Percentiles rank a stretch among this genome's conserved stretches.
Conservation (phyloP, 257 asterid species). For the Cinchona pubescens region DNA sequence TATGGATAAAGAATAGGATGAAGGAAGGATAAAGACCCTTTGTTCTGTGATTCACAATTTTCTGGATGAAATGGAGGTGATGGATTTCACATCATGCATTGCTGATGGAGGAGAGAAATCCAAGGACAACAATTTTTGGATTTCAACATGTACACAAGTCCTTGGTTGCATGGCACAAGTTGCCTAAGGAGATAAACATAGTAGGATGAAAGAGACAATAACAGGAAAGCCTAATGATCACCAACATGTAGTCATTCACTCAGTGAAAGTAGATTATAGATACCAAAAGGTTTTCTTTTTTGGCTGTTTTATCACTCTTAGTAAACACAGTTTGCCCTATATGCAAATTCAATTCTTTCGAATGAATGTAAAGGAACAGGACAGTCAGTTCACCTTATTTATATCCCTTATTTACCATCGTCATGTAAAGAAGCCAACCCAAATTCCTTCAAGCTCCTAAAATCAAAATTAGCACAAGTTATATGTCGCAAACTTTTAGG, state of each 20-base stretch:
- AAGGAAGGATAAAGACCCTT: no score
- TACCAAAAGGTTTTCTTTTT: not conserved
- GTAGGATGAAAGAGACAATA: no score
- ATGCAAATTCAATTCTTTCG: not conserved
- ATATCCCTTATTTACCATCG: not conserved
- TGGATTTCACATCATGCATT: not conserved
- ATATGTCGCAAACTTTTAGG: no score
- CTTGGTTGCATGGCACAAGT: not conserved
- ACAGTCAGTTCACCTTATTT: not conserved
- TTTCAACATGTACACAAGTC: not conserved
- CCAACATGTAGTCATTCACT: no score
- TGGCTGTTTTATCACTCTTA: not conserved
- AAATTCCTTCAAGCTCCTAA: conserved; percentile 72
- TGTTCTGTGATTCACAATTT: not conserved
- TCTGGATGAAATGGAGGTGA: not conserved
- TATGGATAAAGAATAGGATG: not conserved
- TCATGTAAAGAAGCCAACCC: conserved; percentile 38
- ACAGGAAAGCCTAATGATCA: not conserved
- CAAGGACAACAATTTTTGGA: not conserved
- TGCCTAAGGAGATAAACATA: not conserved
- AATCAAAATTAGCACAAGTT: conserved; percentile 1
- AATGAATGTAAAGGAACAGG: not conserved
- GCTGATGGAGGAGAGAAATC: not conserved
- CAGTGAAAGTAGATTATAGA: not conserved
- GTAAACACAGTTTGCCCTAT: not conserved